Conservation (phyloP, 1,284 basidiomycete genomes). For the Baeospora myosura region DNA sequence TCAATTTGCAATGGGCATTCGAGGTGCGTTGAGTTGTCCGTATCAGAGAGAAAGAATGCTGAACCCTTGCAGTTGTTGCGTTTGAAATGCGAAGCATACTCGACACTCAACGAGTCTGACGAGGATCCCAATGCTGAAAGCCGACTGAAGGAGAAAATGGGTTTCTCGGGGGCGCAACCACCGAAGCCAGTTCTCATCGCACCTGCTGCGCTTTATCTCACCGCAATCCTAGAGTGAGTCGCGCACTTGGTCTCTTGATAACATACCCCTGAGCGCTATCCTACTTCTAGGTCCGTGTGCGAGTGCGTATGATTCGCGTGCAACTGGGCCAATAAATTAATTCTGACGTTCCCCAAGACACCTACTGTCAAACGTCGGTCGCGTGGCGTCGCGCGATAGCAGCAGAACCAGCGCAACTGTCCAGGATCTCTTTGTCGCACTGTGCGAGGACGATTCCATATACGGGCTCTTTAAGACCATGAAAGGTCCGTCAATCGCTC, state of each 20-base stretch:
- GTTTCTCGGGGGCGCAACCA: slow-evolving; percentile 32
- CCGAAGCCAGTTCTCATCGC: slow-evolving; percentile 59
- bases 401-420: slow-evolving; percentile 68
- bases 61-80: slow-evolving; percentile 51
- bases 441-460: slow-evolving; percentile 82
- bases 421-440: slow-evolving; percentile 76
- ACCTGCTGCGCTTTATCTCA: slow-evolving; percentile 81
- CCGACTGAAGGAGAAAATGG: slow-evolving; percentile 53
- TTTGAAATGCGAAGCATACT: slow-evolving; percentile 78
- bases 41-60: slow-evolving; percentile 6
- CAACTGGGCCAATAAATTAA: slow-evolving; percentile 2
- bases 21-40: slow-evolving; percentile 44
- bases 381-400: slow-evolving; percentile 79
- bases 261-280: slow-evolving; percentile 17
- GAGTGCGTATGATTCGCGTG: slow-evolving; percentile 50
- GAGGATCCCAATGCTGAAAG: slow-evolving; percentile 63
- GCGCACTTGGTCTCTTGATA: slow-evolving; percentile 7
- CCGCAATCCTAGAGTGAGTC: slow-evolving; percentile 87
- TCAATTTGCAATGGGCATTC: slow-evolving; percentile 65
- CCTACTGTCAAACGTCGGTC: slow-evolving; percentile 73
- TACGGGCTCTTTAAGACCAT: slow-evolving; percentile 82
- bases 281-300: slow-evolving; percentile 61
- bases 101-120: slow-evolving; percentile 75
- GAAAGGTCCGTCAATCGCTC: slow-evolving; percentile 52
- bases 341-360: slow-evolving; percentile 51